Conservation (phyloP, 768 basidiomycete genomes). For the Rhodotorula sphaerocarpa region DNA sequence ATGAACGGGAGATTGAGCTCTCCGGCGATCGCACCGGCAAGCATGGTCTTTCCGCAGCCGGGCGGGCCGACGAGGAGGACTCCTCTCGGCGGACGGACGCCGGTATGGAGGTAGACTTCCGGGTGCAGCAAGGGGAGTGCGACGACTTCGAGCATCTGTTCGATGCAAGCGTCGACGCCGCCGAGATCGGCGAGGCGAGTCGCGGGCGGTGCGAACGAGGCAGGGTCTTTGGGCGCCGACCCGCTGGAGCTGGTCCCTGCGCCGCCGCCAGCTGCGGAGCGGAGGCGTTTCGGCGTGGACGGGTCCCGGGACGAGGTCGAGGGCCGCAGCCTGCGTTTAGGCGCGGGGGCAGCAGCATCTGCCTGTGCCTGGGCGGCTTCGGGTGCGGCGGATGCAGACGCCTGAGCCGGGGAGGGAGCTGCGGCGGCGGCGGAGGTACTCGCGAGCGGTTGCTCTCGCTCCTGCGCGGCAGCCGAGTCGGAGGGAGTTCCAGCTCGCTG, state of each 20-base stretch:
- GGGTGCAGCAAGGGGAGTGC: slow-evolving; percentile 92
- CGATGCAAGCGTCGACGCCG: slow-evolving; percentile 73
- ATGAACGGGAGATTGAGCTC: slow-evolving; percentile 90
- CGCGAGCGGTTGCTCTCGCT: neutral
- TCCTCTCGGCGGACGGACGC: slow-evolving; percentile 83
- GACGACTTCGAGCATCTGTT: slow-evolving; percentile 91
- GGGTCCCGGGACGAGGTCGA: slow-evolving; percentile 26
- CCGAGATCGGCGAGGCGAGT: slow-evolving; percentile 65
- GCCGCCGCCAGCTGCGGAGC: slow-evolving; percentile 41
- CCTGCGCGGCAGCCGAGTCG: neutral
- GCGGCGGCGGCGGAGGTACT: neutral
- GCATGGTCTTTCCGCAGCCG: slow-evolving; percentile 89
- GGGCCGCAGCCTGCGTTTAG: slow-evolving; percentile 32
- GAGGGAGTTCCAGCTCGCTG: neutral
- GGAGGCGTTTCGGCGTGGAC: slow-evolving; percentile 53
- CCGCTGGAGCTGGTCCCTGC: slow-evolving; percentile 28
- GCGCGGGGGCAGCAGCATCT: neutral
- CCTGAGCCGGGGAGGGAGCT: neutral
- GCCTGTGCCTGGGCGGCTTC: neutral
- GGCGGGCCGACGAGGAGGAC: slow-evolving; percentile 91
- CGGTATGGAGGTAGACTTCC: slow-evolving; percentile 87
- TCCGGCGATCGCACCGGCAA: slow-evolving; percentile 91
- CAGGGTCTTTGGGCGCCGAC: slow-evolving; percentile 3
- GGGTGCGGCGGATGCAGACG: neutral
- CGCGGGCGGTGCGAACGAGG: slow-evolving; percentile 11